Percentiles rank a stretch among this genome's conserved stretches.
Conservation (phyloP, 495 filamentous ascomycete genomes). For the Podospora fimiseda region DNA sequence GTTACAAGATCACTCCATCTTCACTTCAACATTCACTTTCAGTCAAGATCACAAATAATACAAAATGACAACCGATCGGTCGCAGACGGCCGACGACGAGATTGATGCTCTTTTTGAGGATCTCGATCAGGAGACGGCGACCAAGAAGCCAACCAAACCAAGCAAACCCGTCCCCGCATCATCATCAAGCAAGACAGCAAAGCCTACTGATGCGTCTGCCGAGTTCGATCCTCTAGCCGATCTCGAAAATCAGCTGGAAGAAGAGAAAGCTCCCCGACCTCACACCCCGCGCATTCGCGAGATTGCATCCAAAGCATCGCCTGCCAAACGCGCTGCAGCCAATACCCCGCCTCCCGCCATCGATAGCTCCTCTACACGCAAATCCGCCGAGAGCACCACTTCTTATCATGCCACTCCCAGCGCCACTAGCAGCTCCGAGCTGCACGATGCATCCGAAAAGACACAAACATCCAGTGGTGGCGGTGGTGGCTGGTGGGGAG, state of each 20-base stretch:
- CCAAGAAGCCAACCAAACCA: slow-evolving; percentile 44
- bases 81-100: slow-evolving; percentile 61
- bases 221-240: slow-evolving; percentile 75
- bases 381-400: slow-evolving; percentile 67
- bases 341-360: slow-evolving; percentile 48
- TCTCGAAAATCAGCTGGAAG: slow-evolving; percentile 65
- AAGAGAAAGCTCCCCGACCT: slow-evolving; percentile 63
- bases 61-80: slow-evolving; percentile 37
- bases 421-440: slow-evolving; percentile 44
- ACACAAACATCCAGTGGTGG: slow-evolving; percentile 37
- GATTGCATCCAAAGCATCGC: slow-evolving; percentile 43
- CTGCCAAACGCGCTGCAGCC: slow-evolving; percentile 53
- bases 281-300: slow-evolving; percentile 75
- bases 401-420: slow-evolving; percentile 55
- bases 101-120: slow-evolving; percentile 75
- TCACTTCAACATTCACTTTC: not conserved
- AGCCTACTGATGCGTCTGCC: slow-evolving; percentile 35
- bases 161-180: slow-evolving; percentile 34
- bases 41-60: no score
- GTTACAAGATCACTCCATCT: not conserved
- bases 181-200: slow-evolving; percentile 27
- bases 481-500: slow-evolving; percentile 89
- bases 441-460: slow-evolving; percentile 41
- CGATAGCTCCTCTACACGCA: slow-evolving; percentile 47
- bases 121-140: slow-evolving; percentile 48